Conservation (phyloP, 768 basidiomycete genomes). For the Naganishia friedmannii region DNA sequence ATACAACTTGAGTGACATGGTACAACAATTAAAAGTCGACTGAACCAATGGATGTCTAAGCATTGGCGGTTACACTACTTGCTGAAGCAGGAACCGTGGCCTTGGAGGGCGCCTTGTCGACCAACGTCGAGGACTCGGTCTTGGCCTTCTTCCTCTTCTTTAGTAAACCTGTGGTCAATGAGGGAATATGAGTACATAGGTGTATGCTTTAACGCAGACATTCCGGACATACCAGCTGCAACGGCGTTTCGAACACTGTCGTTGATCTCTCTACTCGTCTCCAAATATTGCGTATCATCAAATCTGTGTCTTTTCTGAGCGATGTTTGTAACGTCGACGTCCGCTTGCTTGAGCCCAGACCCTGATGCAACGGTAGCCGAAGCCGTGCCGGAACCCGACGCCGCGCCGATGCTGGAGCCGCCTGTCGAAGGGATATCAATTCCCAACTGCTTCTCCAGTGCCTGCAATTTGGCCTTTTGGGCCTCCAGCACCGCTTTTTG, state of each 20-base stretch:
- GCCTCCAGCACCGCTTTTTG: slow-evolving; percentile 42
- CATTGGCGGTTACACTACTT: slow-evolving; percentile 6
- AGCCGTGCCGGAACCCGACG: slow-evolving; percentile 37
- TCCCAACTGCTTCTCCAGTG: slow-evolving; percentile 77
- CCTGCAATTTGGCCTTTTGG: slow-evolving; percentile 76
- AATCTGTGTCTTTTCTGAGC: slow-evolving; percentile 73
- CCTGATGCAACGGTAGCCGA: not conserved
- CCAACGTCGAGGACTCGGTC: slow-evolving; percentile 27
- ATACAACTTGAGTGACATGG: not conserved
- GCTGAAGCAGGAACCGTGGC: not conserved
- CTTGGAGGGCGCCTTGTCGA: not conserved
- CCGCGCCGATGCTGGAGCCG: not conserved
- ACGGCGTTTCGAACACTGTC: slow-evolving; percentile 91
- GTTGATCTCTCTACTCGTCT: slow-evolving; percentile 84
- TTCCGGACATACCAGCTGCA: slow-evolving; percentile 62
- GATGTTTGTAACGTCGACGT: slow-evolving; percentile 46
- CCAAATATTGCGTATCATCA: slow-evolving; percentile 86
- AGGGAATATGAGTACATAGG: not conserved
- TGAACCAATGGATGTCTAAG: not conserved
- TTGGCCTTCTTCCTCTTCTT: slow-evolving; percentile 35
- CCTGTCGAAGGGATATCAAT: slow-evolving; percentile 50
- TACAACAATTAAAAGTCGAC: not conserved
- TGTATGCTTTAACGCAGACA: not conserved
- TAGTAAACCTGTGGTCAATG: slow-evolving; percentile 30
- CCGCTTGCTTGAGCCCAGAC: slow-evolving; percentile 19